Evolutionary conservation across 1,139 yeast species (phyloP).

Genomic region (Insectozyma bohioensis): DNA sequence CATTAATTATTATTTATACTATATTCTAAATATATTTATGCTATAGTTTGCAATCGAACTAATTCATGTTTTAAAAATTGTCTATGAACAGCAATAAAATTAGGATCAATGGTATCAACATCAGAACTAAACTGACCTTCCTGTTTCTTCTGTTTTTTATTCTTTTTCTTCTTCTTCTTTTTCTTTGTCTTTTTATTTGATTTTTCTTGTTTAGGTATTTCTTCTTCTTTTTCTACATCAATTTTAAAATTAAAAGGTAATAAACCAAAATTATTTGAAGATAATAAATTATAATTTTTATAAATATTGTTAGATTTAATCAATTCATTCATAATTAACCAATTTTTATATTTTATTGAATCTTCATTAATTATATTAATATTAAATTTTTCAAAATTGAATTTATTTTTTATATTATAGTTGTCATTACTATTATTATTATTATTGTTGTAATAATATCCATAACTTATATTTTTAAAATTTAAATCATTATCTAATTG

Average conservation of each 20-base stretch:
- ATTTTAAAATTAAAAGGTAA: not conserved
- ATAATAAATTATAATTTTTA: not conserved
- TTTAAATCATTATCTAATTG: slow-evolving; percentile 3
- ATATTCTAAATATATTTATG: too few species aligned
- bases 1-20: too few species aligned
- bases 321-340: too few species aligned
- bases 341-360: too few species aligned
- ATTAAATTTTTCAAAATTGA: too few species aligned
- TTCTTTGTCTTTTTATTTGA: not conserved
- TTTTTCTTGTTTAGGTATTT: not conserved
- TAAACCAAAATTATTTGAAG: not conserved
- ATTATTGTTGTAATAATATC: too few species aligned
- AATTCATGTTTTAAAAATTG: slow-evolving; percentile 1
- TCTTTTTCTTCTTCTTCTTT: slow-evolving; percentile 1
- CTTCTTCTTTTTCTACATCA: not conserved
- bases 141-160: not conserved
- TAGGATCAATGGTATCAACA: slow-evolving; percentile 19
- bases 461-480: slow-evolving; percentile 5
- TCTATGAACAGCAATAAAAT: slow-evolving; percentile 1
- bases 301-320: too few species aligned
- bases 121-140: not conserved
- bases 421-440: too few species aligned
- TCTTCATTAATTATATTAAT: too few species aligned
- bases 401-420: too few species aligned
- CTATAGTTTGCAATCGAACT: not conserved